Evolutionary conservation across 2,329 filamentous ascomycete genomes (phyloP), one percentile per base, ranked within the genome.

Genomic region (Laburnicola sp.): DNA sequence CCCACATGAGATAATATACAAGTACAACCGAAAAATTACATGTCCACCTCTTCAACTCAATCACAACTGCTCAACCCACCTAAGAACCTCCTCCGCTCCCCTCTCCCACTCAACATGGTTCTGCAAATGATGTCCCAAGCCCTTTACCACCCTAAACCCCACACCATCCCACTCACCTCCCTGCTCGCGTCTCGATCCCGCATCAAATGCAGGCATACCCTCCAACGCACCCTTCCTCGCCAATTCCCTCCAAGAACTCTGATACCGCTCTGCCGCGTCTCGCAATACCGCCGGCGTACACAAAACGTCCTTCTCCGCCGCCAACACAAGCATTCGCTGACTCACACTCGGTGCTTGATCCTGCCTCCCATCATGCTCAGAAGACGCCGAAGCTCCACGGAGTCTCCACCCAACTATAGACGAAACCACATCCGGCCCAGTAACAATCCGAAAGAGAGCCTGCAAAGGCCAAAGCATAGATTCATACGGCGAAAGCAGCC

Each of bases 71-170:
- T 67, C 49, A 46, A 76, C 70, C 60, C 79, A 83, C 0, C 57
- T 60, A 22, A 77, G 56, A 27, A 83, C 48, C 53, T 76, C 78
- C 45, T 68, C 63, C 1, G 77, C 79, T 0, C 79, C 80, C 2
- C 72, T 62, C 47, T 79, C 67, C 77, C 78, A 81, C 34, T 72
- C 70, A 8, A 75, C 64, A 57, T 83, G 79, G 48, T 83, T 81
- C 60, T 82, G 79, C 38, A 82, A 53, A 65, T 83, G 80, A 62
- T 83, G 80, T 2, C 76, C 80, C 3, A 78, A 71, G 2, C 73
- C 74, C 2, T 72, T 66, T 1, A 82, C 76, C 39, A 77, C 65
- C 11, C 59, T 71, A 40, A 78, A 64, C 40, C 67, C 63, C 7
- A 82, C 76, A 1, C 75, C 76, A 8, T 45, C 64, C 8, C 49